Base-by-base conservation (phyloP, 192 early-diverging fungal species). In the Dispira simplex region DNA sequence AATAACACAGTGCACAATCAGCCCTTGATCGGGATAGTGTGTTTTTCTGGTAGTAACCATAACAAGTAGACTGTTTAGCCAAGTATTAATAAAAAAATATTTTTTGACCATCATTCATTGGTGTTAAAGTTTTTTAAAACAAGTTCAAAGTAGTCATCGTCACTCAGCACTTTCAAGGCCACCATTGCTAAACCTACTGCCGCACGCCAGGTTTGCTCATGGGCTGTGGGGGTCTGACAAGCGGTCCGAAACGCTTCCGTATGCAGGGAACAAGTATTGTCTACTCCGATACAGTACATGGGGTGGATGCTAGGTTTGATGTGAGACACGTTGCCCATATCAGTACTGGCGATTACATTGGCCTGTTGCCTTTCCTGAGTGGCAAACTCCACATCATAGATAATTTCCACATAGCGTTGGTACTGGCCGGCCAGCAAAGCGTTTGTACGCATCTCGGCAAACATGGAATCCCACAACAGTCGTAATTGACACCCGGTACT, bases 321-420 rank as follows among this genome's bases (percentile, higher is more conserved):
- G 20, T 54, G 20, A 3, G 60, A 43, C 20, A 68, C 68, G 21
- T 77, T 73, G 20, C 72, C 70, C 46, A 55, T 63, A 44, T 47
- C 62, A 25, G 44, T 63, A 44, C 62, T 63, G 32, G 62, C 44
- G 18, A 13, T 14, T 10, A 25, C 46, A 5, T 14, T 13, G 11
- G n/a, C 13, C 46, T 21, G 13, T 63, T 63, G 62, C 32, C 44
- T 44, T 13, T 21, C 18, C 16, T 12, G 18, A 3, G 54, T 18
- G 25, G 25, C 11, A 28, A 56, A 56, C 21, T 18, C 13, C 12
- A 26, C 25, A 21, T 56, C 25, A 21, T 56, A 56, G 20, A 56
- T 1, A 3, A 3, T 2, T 25, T 56, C 54, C 54, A 56, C 23
- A 9, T 56, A 56, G 54, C 12, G 28, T 21, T 56, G 54, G 54